Percentiles rank a stretch among this genome's conserved stretches.
Evolutionary conservation across 805 yeast species (phyloP).

Genomic region (Teunomyces gatunensis): DNA sequence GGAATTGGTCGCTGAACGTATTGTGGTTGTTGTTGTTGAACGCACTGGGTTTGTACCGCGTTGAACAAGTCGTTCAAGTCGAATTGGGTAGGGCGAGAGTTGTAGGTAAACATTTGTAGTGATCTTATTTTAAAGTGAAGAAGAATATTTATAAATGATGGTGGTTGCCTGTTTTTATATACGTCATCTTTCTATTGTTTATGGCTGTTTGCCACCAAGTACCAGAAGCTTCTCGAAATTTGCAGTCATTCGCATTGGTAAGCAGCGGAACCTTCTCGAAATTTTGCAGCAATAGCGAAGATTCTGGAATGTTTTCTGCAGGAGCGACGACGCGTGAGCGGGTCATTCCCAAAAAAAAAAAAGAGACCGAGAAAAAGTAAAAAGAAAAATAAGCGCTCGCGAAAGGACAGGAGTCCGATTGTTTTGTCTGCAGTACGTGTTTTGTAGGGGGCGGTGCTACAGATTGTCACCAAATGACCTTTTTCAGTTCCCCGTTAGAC

Average conservation of each 20-base stretch:
- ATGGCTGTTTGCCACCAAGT: neutral
- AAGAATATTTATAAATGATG: neutral
- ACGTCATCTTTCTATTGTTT: neutral
- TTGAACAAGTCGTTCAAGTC: slow-evolving; percentile 30
- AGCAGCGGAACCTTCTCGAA: slow-evolving; percentile 3
- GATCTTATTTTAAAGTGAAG: neutral
- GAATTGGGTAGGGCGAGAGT: slow-evolving; percentile 5
- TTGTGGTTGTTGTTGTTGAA: slow-evolving; percentile 5
- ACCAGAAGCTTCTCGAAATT: slow-evolving; percentile 5
- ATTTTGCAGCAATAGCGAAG: slow-evolving; percentile 2
- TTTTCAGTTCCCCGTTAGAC: neutral
- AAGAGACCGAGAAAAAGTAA: no score
- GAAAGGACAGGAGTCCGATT: no score
- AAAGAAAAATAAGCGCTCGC: no score
- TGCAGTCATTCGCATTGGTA: slow-evolving; percentile 2
- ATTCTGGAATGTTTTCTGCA: neutral
- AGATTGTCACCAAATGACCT: neutral
- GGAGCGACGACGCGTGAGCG: neutral
- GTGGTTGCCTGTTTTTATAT: neutral
- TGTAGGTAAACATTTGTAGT: slow-evolving; percentile 6
- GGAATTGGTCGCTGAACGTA: slow-evolving; percentile 15
- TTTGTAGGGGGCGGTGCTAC: neutral
- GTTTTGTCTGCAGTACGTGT: neutral
- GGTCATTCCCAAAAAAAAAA: neutral
- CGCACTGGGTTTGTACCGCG: slow-evolving; percentile 2